Percentiles rank a stretch among this genome's conserved stretches.
Evolutionary conservation across 2,329 filamentous ascomycete species (phyloP).

Genomic region (Apiospora sp.): DNA sequence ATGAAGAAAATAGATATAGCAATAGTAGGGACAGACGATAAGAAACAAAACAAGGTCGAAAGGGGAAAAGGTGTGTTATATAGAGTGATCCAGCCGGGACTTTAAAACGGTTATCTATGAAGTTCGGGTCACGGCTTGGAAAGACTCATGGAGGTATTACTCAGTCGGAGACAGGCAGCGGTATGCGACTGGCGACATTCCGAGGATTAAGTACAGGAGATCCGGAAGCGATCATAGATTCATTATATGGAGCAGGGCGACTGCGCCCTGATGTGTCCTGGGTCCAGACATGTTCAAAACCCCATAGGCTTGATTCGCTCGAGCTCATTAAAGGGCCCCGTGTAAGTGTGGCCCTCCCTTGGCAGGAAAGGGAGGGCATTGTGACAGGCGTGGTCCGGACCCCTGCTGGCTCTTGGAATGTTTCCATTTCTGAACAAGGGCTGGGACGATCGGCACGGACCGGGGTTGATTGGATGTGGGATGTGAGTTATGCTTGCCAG

Average conservation of each 20-base stretch:
- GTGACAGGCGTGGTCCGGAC: conserved; percentile 11
- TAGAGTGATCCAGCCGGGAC: conserved; percentile 15
- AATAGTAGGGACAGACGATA: conserved; percentile 17
- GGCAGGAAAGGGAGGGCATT: conserved; percentile 16
- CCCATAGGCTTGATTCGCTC: neutral
- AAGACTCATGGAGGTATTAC: conserved; percentile 15
- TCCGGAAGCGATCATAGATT: conserved; percentile 16
- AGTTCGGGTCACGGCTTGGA: conserved; percentile 13
- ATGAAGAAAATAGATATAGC: conserved; percentile 18
- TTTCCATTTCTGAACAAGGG: conserved; percentile 16
- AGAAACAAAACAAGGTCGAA: conserved; percentile 27
- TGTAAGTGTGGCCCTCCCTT: conserved; percentile 16
- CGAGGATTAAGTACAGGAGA: conserved; percentile 15
- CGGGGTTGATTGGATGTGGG: conserved; percentile 15
- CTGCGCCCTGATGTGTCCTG: conserved; percentile 15
- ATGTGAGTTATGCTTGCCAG: conserved; percentile 4
- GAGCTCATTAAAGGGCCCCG: conserved; percentile 15
- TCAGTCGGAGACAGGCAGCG: conserved; percentile 8
- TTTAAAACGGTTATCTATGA: conserved; percentile 16
- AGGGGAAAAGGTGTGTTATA: conserved; percentile 25
- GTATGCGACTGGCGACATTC: conserved; percentile 5
- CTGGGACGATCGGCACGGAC: conserved; percentile 7
- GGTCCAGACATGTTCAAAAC: conserved; percentile 6
- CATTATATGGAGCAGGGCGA: conserved; percentile 6
- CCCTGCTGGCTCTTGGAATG: conserved; percentile 17